Evolutionary conservation across 2,329 filamentous ascomycete species (phyloP), one percentile per base, ranked within the genome.

Genomic region (Bipolaris zeicola): DNA sequence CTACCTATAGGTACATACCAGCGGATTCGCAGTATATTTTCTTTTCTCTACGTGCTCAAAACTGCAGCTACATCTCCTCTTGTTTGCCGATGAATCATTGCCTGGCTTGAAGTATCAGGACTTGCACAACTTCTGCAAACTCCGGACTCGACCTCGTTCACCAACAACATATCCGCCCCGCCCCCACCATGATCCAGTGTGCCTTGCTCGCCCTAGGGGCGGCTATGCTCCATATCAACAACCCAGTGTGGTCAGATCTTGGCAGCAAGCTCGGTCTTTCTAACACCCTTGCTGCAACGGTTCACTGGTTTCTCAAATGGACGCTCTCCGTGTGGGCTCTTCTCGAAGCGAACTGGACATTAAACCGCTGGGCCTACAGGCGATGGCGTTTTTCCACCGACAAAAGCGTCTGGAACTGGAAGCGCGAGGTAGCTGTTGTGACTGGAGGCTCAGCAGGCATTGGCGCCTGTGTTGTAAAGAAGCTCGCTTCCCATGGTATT

Each of bases 371-470:
- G 67, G 73, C 74, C 5, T 65, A 70, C 47, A 74, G 79, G 64
- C 75, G 76, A 56, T 81, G 78, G 75, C 58, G 70, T 6, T 71
- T 76, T 60, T 68, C 52, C 16, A 62, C 65, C 38, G 69, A 73
- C 46, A 67, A 64, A 46, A 64, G 52, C 26, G 43, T 39, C 2
- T 76, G 74, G 73, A 45, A 69, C 13, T 76, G 70, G 72, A 53
- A 61, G 24, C 55, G 61, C 4, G 73, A 77, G 48, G 45, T 76
- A 1, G 73, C 72, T 16, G 71, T 76, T 16, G 67, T 77, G 24
- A 77, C 75, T 6, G 75, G 75, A 4, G 75, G 74, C 20, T 71
- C 71, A 1, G 63, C 63, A 20, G 75, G 75, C 5, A 76, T 77
- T 13, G 75, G 74, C 24, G 70, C 69, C 14, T 64, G 58, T 16